Evolutionary conservation across 1,139 yeast species (phyloP), one percentile per base, ranked within the genome.

Genomic region (Meyerozyma athensensis): DNA sequence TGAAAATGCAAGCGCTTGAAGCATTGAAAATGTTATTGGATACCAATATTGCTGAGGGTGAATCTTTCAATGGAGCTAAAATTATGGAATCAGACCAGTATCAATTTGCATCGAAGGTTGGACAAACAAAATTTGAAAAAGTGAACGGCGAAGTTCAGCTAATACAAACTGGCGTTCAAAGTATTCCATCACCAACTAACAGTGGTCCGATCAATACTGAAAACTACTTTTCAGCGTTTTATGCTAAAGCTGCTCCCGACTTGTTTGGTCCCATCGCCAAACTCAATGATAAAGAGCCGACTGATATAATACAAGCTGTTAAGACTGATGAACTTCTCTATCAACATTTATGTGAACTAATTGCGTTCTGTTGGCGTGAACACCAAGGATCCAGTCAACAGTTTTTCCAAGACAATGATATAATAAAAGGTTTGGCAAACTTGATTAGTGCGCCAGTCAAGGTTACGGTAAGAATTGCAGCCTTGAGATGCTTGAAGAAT

Each of bases 1-100:
- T 89, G 36, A 81, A 85, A 53, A 76, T 83, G 4, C 97, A 89
- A 56, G 85, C 92, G 1, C 79, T 77, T 43, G 96, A 89, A 59
- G 95, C 96, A 0, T 61, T 90, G 35, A 80, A 81, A 50, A 78
- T 81, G 1, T 60, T 89, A 30, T 63, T 87, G 12, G 92, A 84
- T 50, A 80, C 87, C 2, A 72, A 71, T 39, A 62, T 66, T 7
- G 65, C 69, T 3, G 42, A 26, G 39, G 39, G 32, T 28, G 32
- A 28, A 5, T 28, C 32, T 8, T 31, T 30, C 33, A 36, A 5
- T 17, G n/a, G 14, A 18, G 26, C 16, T 26, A 35, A 14, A 6
- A 14, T 14, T 17, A 7, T 7, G 9, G n/a, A n/a, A n/a, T n/a
- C n/a, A n/a, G n/a, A n/a, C n/a, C n/a, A n/a, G 32, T 12, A 12